Percentiles rank a stretch among this genome's conserved stretches.
Evolutionary conservation across 2,329 filamentous ascomycete species (phyloP).

Genomic region (Ascomycota sp.): DNA sequence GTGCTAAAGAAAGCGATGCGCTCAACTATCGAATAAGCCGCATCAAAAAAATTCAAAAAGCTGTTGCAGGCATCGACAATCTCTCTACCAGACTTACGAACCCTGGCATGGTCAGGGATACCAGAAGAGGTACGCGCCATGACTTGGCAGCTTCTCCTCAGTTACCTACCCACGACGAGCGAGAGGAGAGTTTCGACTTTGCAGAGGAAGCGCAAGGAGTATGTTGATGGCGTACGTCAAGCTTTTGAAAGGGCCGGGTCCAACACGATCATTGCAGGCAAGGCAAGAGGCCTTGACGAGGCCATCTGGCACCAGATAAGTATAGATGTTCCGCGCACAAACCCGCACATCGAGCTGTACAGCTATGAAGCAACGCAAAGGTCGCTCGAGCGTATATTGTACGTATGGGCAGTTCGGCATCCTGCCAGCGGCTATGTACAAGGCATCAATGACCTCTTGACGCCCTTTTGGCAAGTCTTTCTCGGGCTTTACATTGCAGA

Average conservation of each 20-base stretch:
- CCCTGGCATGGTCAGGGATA: constrained; percentile 82
- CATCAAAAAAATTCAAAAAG: constrained; percentile 97
- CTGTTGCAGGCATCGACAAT: constrained; percentile 86
- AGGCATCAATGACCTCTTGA: constrained; percentile 94
- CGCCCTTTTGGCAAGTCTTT: constrained; percentile 96
- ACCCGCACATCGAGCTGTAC: constrained; percentile 88
- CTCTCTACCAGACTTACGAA: constrained; percentile 60
- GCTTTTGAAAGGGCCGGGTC: constrained; percentile 46
- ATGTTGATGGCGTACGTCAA: constrained; percentile 72
- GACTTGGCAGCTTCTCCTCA: constrained; percentile 94
- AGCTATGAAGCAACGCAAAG: constrained; percentile 89
- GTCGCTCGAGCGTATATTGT: constrained; percentile 83
- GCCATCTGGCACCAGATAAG: constrained; percentile 99
- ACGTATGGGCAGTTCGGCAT: constrained; percentile 94
- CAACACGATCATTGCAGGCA: constrained; percentile 17
- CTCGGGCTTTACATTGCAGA: constrained; percentile 90
- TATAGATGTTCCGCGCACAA: constrained; percentile 91
- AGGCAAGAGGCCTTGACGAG: constrained; percentile 61
- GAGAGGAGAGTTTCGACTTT: constrained; percentile 77
- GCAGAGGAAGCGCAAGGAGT: constrained; percentile 90
- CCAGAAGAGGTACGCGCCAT: constrained; percentile 92
- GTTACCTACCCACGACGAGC: constrained; percentile 91
- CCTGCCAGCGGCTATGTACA: constrained; percentile 96
- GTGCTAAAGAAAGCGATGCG: constrained; percentile 66
- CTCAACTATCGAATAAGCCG: constrained; percentile 74